phyloP scores from a whole-genome alignment of 306 rosid species.

The Heteromeles arbutifolia region DNA sequence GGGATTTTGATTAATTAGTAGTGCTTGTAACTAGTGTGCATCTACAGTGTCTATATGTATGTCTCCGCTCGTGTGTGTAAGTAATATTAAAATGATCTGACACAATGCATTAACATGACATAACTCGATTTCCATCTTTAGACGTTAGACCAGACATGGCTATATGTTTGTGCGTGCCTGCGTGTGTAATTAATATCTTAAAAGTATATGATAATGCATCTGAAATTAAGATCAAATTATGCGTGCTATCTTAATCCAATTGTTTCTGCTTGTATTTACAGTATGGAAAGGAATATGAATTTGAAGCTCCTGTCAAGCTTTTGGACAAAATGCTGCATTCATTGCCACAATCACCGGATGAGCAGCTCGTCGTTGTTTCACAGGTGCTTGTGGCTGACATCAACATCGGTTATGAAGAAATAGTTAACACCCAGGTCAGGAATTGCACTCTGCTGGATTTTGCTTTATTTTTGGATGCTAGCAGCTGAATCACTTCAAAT shows the following conservation, averaged over 20 bases:
- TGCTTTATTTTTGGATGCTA: neutral
- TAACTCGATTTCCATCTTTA: neutral
- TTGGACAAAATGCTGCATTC: slow-evolving; percentile 85
- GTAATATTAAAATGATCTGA: neutral
- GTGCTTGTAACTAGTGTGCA: neutral
- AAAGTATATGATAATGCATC: neutral
- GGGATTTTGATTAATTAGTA: neutral
- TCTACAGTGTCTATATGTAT: neutral
- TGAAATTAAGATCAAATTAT: neutral
- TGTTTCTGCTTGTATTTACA: slow-evolving; percentile 21
- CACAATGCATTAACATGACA: neutral
- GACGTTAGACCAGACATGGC: neutral
- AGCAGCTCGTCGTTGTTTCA: slow-evolving; percentile 87
- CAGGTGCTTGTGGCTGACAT: slow-evolving; percentile 98
- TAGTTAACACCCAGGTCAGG: slow-evolving; percentile 83
- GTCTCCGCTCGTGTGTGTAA: neutral
- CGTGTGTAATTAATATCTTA: neutral
- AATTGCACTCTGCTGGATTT: neutral
- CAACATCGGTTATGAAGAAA: slow-evolving; percentile 91
- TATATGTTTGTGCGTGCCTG: neutral
- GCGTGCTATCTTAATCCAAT: neutral
- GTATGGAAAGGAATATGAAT: slow-evolving; percentile 94
- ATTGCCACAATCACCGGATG: slow-evolving; percentile 76
- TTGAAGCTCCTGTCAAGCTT: slow-evolving; percentile 91
- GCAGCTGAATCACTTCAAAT: neutral